A percentile compares a stretch with the other conserved stretches of the same genome.
Conservation (phyloP, 805 yeast genomes). For the Clavispora carvajalis region DNA sequence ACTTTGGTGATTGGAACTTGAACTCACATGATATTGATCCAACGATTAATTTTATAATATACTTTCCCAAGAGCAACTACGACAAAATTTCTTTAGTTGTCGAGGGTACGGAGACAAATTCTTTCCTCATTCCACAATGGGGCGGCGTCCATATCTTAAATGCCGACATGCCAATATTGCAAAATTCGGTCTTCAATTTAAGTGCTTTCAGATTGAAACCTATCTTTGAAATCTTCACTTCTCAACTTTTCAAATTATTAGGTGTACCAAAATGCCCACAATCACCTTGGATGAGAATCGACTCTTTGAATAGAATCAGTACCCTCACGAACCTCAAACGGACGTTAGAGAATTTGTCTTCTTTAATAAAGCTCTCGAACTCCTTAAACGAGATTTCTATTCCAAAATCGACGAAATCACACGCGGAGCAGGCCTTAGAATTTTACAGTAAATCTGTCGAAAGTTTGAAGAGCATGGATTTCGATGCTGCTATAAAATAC, state of each 20-base stretch:
- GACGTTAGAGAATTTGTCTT: constrained; percentile 64
- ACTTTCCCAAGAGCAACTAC: constrained; percentile 48
- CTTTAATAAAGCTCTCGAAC: constrained; percentile 63
- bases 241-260: constrained; percentile 67
- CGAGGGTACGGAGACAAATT: constrained; percentile 44
- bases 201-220: constrained; percentile 45
- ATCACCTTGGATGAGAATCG: constrained; percentile 60
- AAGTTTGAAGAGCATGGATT: constrained; percentile 24
- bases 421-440: constrained; percentile 50
- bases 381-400: constrained; percentile 77
- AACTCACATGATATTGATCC: constrained; percentile 58
- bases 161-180: constrained; percentile 21
- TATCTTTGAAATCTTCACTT: constrained; percentile 61
- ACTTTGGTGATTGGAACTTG: constrained; percentile 79
- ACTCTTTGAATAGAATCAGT: constrained; percentile 56
- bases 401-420: constrained; percentile 61
- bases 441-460: constrained; percentile 34
- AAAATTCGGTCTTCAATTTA: constrained; percentile 20
- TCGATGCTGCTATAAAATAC: constrained; percentile 26
- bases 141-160: constrained; percentile 67
- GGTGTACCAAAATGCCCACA: constrained; percentile 60
- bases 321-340: constrained; percentile 53
- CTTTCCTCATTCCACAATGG: constrained; percentile 84
- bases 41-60: constrained; percentile 63
- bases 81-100: constrained; percentile 46